These are phyloP conservation scores for Diaporthe sp. DNA, from an alignment of 2,329 filamentous ascomycete genomes.

Conservation along the genomic window DNA sequence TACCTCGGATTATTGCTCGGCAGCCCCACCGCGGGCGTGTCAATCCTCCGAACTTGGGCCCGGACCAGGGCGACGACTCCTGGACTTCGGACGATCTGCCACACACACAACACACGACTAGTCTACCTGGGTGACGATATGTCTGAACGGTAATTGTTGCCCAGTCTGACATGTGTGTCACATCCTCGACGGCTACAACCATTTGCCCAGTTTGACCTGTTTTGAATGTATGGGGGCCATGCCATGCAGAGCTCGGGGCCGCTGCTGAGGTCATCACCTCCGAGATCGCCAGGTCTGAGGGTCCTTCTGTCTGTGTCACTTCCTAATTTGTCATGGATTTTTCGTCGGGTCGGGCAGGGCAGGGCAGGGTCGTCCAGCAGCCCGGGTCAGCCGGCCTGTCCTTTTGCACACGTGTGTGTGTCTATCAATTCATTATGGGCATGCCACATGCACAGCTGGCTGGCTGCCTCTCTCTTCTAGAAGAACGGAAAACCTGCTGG, in stretches of 20 bases:
- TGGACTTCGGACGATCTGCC: slow-evolving; percentile 11
- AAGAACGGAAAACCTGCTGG: not conserved
- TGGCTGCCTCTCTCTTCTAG: slow-evolving; percentile 14
- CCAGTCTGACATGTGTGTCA: not conserved
- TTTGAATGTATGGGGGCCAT: not conserved
- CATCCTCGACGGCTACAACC: no score
- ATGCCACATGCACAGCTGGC: slow-evolving; percentile 4
- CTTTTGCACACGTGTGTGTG: not conserved
- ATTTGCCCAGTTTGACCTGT: not conserved
- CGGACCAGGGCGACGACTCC: not conserved
- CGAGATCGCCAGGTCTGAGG: not conserved
- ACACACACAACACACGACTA: not conserved
- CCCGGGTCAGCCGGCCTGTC: not conserved
- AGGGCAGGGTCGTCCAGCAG: not conserved
- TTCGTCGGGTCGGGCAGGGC: not conserved
- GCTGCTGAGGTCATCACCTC: not conserved
- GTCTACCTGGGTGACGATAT: not conserved
- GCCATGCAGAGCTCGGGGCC: not conserved
- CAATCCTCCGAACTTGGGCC: slow-evolving; percentile 14
- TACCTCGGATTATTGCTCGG: slow-evolving; percentile 31
- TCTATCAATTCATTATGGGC: not conserved
- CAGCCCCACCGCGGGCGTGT: slow-evolving; percentile 23
- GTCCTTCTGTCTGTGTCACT: no score
- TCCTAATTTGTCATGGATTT: not conserved
- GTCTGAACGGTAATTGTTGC: not conserved